A percentile compares a stretch with the other conserved stretches of the same genome.
Conservation (phyloP, 2,329 filamentous ascomycete genomes). For the Didymella segeticola region DNA sequence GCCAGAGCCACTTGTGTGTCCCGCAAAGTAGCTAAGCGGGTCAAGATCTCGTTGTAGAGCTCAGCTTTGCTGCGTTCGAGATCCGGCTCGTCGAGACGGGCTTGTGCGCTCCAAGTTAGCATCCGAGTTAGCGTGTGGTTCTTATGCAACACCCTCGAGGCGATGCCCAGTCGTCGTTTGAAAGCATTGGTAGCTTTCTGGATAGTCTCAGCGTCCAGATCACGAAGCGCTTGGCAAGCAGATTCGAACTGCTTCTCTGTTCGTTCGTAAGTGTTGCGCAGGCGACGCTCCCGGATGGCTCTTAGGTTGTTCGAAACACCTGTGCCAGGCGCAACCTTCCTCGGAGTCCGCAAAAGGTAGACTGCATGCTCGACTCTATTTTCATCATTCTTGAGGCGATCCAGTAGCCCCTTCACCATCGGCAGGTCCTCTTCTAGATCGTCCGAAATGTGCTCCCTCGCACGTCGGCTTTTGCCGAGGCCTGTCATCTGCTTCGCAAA, state of each 20-base stretch:
- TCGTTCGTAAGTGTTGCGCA: conserved; percentile 23
- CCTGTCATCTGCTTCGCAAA: conserved; percentile 28
- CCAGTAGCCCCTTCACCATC: conserved; percentile 32
- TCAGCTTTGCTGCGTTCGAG: conserved; percentile 18
- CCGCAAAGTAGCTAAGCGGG: conserved; percentile 35
- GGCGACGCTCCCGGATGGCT: conserved; percentile 8
- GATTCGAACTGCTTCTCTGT: conserved; percentile 29
- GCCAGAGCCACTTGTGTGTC: conserved; percentile 41
- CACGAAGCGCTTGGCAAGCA: conserved; percentile 22
- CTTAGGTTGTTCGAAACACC: conserved; percentile 8
- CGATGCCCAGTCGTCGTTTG: conserved; percentile 31
- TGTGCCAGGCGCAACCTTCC: not conserved
- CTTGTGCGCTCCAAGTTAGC: conserved; percentile 38
- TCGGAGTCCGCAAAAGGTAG: conserved; percentile 1
- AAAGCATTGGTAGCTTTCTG: conserved; percentile 20
- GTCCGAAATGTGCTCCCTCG: conserved; percentile 32
- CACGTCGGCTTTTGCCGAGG: conserved; percentile 30
- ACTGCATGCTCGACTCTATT: conserved; percentile 17
- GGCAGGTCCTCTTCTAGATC: conserved; percentile 38
- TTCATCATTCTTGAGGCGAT: conserved; percentile 36
- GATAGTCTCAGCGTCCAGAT: conserved; percentile 14
- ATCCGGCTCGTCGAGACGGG: conserved; percentile 32
- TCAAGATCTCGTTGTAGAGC: conserved; percentile 29
- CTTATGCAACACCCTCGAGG: conserved; percentile 33
- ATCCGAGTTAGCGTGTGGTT: conserved; percentile 37